A percentile compares a stretch with the other conserved stretches of the same genome.
Evolutionary conservation across 345 rosid species (phyloP).

Genomic region (Populus pruinosa): DNA sequence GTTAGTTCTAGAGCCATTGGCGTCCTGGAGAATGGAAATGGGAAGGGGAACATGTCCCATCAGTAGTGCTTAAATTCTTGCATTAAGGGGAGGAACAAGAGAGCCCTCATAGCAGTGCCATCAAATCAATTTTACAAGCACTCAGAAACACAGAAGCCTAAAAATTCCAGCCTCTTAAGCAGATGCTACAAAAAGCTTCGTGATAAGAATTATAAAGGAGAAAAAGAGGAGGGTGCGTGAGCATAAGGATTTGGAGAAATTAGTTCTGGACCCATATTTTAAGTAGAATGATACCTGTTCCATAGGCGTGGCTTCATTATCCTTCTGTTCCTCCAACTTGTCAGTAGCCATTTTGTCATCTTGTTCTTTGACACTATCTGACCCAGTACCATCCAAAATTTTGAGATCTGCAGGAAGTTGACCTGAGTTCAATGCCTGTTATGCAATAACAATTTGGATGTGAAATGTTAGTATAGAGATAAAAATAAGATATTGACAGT

Average conservation of each 20-base stretch:
- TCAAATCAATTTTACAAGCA: not conserved
- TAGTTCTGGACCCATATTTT: not conserved
- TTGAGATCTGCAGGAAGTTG: constrained; percentile 84
- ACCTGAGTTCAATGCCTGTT: constrained; percentile 85
- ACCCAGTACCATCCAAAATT: constrained; percentile 40
- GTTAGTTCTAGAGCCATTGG: not conserved
- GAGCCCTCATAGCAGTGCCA: not conserved
- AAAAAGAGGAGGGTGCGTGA: not conserved
- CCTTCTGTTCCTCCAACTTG: constrained; percentile 32
- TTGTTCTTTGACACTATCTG: constrained; percentile 28
- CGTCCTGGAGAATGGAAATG: not conserved
- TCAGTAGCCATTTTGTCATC: constrained; percentile 44
- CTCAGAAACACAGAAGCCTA: not conserved
- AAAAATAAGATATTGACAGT: not conserved
- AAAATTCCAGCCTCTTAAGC: not conserved
- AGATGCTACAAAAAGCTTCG: not conserved
- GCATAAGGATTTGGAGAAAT: not conserved
- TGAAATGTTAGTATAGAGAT: constrained; percentile 20
- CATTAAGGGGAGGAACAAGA: not conserved
- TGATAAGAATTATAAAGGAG: not conserved
- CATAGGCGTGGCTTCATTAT: constrained; percentile 62
- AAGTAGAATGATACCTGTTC: constrained; percentile 45
- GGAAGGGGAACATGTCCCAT: not conserved
- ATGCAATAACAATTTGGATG: constrained; percentile 21
- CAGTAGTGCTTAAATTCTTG: too few relatives aligned